A percentile compares a stretch with the other conserved stretches of the same genome.
phyloP scores from a whole-genome alignment of 2,329 filamentous ascomycete species.

The Fonsecaea monophora region DNA sequence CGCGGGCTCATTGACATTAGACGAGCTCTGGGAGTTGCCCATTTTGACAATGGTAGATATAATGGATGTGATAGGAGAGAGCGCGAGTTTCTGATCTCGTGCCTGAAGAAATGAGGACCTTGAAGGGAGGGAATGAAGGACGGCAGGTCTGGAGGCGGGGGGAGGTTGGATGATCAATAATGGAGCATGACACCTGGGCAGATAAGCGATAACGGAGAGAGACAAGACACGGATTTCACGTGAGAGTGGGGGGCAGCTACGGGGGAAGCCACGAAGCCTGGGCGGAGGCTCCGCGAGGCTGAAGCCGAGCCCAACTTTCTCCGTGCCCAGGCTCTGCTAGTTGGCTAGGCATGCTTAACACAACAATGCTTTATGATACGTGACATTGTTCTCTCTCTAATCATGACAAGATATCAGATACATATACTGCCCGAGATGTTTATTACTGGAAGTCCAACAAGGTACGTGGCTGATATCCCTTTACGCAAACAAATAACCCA shows the following conservation, averaged over 20 bases:
- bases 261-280: too few species aligned
- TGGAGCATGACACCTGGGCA: background rate
- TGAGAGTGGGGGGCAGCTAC: background rate
- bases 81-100: background rate
- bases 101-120: background rate
- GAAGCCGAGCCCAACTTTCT: background rate
- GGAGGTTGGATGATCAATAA: background rate
- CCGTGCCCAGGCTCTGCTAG: background rate
- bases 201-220: constrained; percentile 1
- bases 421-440: too few species aligned
- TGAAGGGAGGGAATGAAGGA: background rate
- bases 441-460: background rate
- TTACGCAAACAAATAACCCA: background rate
- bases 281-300: too few species aligned
- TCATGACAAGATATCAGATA: too few species aligned
- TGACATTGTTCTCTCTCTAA: too few species aligned
- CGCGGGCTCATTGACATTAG: constrained; percentile 39
- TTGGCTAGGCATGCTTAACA: background rate
- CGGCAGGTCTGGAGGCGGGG: background rate
- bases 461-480: background rate
- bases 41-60: constrained; percentile 22
- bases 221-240: background rate
- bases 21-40: constrained; percentile 39
- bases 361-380: background rate
- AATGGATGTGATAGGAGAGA: background rate